Evolutionary conservation across 1,284 basidiomycete species (phyloP), one percentile per base, ranked within the genome.

Genomic region (Cutaneotrichosporon cutaneum): DNA sequence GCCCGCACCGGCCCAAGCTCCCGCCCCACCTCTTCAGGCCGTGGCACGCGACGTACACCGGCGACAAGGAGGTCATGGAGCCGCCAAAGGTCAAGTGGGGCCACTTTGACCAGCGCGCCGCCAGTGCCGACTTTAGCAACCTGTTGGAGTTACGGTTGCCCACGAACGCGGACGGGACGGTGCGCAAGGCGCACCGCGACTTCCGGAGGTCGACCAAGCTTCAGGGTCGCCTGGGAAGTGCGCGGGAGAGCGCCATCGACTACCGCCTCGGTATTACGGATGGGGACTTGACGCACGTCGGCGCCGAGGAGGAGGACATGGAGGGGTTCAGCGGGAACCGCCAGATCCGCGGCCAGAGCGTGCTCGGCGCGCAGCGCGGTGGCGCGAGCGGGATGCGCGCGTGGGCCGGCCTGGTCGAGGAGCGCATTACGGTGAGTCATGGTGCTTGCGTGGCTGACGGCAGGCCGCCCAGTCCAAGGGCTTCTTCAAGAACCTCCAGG

Each of bases 331-430:
- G 56, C 44, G 74, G 80, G 85, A 59, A 87, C 85, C 70, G 69
- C 14, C 80, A 86, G 64, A 81, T 82, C 63, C 76, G 75, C 16
- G 70, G 76, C 14, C 70, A 72, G 18, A 75, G 71, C 56, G 69
- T 77, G 22, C 71, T 75, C 18, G 80, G 80, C 39, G 72, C 63
- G 35, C 64, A 66, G 61, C 62, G 70, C 66, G 70, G 77, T 64
- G 66, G 62, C 1, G 70, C 70, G 9, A 74, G 73, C n/a, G 85
- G 82, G 48, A 68, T 91, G 73, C 87, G 86, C 70, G 90, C 88
- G 0, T 92, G 90, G 89, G 82, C 83, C 10, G 85, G 83, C 58
- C 78, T 92, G 53, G 84, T 90, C 5, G 90, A 94, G 73, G 90
- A 92, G 66, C 83, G 84, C 64, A 92, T 93, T 70, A 86, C 90